These are phyloP conservation scores for Phytophthora capsici DNA, from an alignment of 352 stramenopile species.

Conservation along the genomic window DNA sequence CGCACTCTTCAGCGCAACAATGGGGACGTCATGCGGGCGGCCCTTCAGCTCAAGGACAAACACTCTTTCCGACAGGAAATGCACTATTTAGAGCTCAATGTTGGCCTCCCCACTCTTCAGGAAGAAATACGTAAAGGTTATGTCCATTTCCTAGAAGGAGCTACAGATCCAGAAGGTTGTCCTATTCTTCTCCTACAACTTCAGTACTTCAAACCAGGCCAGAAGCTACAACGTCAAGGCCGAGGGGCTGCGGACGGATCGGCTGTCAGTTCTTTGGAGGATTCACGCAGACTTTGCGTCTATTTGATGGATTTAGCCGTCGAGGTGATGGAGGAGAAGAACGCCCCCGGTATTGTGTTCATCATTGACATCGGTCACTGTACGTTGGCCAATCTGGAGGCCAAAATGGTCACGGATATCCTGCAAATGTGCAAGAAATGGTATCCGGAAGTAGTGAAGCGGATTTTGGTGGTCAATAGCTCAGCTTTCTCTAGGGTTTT, in stretches of 20 bases:
- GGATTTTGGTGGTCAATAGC: slow-evolving; percentile 70
- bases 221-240: slow-evolving; percentile 68
- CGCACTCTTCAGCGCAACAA: slow-evolving; percentile 71
- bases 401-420: slow-evolving; percentile 71
- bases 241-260: slow-evolving; percentile 59
- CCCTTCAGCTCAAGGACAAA: slow-evolving; percentile 76
- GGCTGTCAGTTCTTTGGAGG: slow-evolving; percentile 63
- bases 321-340: slow-evolving; percentile 74
- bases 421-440: slow-evolving; percentile 63
- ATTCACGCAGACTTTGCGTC: slow-evolving; percentile 68
- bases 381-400: slow-evolving; percentile 55
- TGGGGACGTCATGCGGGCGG: slow-evolving; percentile 71
- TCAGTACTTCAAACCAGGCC: slow-evolving; percentile 65
- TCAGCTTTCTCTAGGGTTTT: slow-evolving; percentile 59
- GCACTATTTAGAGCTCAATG: slow-evolving; percentile 68
- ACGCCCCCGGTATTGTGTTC: slow-evolving; percentile 68
- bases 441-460: slow-evolving; percentile 70
- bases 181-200: slow-evolving; percentile 68
- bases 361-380: slow-evolving; percentile 68
- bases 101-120: slow-evolving; percentile 64
- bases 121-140: slow-evolving; percentile 79
- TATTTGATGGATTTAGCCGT: slow-evolving; percentile 82
- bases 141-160: slow-evolving; percentile 69
- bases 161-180: slow-evolving; percentile 54
- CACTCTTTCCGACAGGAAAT: slow-evolving; percentile 50